Base-by-base conservation (phyloP, 257 asterid species). In the Forsythia suspensa region DNA sequence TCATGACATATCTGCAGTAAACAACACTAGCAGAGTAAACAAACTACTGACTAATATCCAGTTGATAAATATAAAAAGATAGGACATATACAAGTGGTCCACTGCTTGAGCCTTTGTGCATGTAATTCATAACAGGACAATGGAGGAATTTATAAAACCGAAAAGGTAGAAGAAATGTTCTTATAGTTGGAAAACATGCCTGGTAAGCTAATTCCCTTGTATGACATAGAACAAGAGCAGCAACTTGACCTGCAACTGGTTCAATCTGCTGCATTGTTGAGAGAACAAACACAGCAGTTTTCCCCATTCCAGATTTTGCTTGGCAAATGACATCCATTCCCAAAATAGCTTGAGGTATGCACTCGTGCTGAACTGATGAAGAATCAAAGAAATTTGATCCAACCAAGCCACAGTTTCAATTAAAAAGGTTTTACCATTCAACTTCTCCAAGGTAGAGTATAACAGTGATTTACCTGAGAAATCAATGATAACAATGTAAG, bases 271-370 rank as follows among this genome's bases (percentile, higher is more conserved):
- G 98, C 86, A 93, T 63, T 40, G 97, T 91, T 59, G 98, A 93
- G 70, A 93, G 91, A 76, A 93, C 98, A 89, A 93, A 93, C 9
- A 93, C 98, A 73, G 98, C 98, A 73, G 98, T 93, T 82, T 93
- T 93, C 76, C 98, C 98, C 98, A 93, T 93, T 41, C 98, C 98
- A 76, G 98, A 93, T 83, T 93, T 93, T 15, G 98, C 98, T 88
- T 93, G 98, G 85, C 98, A 93, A 93, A 77, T 85, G 55, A 87
- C 89, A 83, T 87, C 91, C 91, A 87, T 82, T 42, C 91, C 91
- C 81, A 87, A 67, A 81, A 88, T 93, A 68, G 98, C 98, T 93
- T 93, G 98, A 41, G 98, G 98, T 78, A 93, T 93, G 82, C 98
- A 94, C 83, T 94, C 98, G 11, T 94, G 98, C 92, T 94, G 98